Evolutionary conservation across 2,329 filamentous ascomycete genomes (phyloP), one percentile per base, ranked within the genome.

Genomic region (Raffaelea deltoideospora): DNA sequence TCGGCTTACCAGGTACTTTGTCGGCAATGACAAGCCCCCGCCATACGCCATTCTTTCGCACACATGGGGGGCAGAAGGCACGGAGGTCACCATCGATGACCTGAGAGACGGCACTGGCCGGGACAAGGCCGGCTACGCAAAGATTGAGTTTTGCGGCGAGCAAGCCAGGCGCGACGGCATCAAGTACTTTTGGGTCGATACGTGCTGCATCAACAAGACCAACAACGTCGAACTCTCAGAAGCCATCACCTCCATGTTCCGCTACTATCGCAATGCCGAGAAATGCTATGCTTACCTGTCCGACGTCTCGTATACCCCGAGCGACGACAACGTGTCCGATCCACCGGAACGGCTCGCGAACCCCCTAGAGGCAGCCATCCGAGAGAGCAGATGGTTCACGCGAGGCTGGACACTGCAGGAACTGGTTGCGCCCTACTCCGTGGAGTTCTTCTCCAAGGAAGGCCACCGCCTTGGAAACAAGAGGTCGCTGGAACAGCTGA

Each of bases 341-440:
- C n/a, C n/a, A n/a, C n/a, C n/a, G n/a, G n/a, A n/a, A n/a, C n/a
- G n/a, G n/a, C n/a, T n/a, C n/a, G n/a, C n/a, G n/a, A n/a, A n/a
- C n/a, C n/a, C n/a, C n/a, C n/a, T n/a, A n/a, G n/a, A n/a, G n/a
- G n/a, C n/a, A n/a, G n/a, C n/a, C n/a, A n/a, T 41, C 7, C 23
- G 24, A 8, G 5, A 22, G 2, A 40, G 41, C 33, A 29, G 37
- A 10, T 45, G 43, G 43, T 44, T 43, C 30, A 36, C 33, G 3
- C 23, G 38, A 1, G 40, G 40, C 15, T 42, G 40, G 40, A 42
- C 42, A 11, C 38, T 44, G n/a, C 34, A 37, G 26, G 42, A 42
- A 36, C 47, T 50, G 2, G 29, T 51, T 4, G 48, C 45, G 2
- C 44, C 48, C 1, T 33, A 51, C 6, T 15, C 41, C 15, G 51